Evolutionary conservation across 176 grass and related monocot species (phyloP), one percentile per base, ranked within the genome.

Genomic region (Musa acuminata): DNA sequence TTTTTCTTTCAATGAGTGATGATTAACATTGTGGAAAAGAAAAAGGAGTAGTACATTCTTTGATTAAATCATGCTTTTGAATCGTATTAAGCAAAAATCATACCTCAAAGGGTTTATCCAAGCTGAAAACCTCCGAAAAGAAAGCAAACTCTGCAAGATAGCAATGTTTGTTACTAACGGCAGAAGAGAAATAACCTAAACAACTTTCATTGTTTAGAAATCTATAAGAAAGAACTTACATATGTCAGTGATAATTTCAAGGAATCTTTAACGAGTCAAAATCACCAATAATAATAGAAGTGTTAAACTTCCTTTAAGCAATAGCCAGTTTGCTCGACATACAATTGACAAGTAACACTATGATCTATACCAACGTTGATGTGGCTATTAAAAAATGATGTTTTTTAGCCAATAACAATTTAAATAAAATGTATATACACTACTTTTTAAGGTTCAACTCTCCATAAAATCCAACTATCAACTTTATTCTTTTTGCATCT

Each of bases 81-180:
- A 75, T 20, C 17, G 2, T 64, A 48, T 52, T 19, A 64, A 52
- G 20, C 25, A 72, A 27, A 16, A 50, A 55, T 75, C 13, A 55
- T 91, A 98, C 94, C 94, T 98, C 81, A 93, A 83, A 53, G 90
- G 90, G 80, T 98, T 98, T 87, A 98, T 98, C 90, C 90, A 98
- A 80, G 85, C 80, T 7, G 90, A 98, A 74, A 85, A 93, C 84
- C 80, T 89, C 82, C 94, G 89, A 60, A 98, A 93, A 17, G 90
- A 98, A 65, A 98, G 73, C 83, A 93, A 89, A 64, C 80, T 93
- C 94, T 98, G 87, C 73, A 93, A 25, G 66, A 73, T 74, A 26
- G 8, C 72, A 81, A 1, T 1, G 7, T 77, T 65, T 52, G 27
- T 62, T 2, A 50, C 12, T 13, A 51, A 9, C 11, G 8, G 7